Evolutionary conservation across 768 basidiomycete genomes (phyloP).

Genomic region (Paxillus ammoniavirescens): DNA sequence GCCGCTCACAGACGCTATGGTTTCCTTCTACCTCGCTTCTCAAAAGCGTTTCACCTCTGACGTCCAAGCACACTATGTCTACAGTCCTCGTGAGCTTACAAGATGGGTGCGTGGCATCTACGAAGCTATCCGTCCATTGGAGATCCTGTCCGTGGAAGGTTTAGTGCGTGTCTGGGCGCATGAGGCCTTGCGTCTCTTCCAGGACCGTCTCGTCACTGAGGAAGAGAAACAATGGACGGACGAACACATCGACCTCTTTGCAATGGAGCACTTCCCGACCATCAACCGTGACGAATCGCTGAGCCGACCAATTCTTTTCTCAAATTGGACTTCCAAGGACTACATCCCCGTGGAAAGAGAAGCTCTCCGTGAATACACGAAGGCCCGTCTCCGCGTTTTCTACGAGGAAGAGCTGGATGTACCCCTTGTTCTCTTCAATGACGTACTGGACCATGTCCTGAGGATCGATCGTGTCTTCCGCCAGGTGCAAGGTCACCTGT

Average conservation of each 20-base stretch:
- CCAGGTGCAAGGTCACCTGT: constrained; percentile 93
- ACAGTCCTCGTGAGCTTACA: constrained; percentile 97
- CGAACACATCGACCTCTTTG: constrained; percentile 80
- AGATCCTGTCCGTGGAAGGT: constrained; percentile 91
- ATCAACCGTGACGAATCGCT: constrained; percentile 87
- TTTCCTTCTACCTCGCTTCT: constrained; percentile 90
- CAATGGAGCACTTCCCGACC: constrained; percentile 90
- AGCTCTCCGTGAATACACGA: constrained; percentile 90
- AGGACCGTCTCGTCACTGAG: constrained; percentile 92
- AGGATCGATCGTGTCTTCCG: constrained; percentile 99
- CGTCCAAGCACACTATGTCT: constrained; percentile 97
- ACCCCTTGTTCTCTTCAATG: constrained; percentile 96
- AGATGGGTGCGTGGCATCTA: constrained; percentile 97
- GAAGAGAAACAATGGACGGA: constrained; percentile 96
- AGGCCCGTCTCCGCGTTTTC: constrained; percentile 95
- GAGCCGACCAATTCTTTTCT: constrained; percentile 88
- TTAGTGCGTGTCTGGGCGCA: constrained; percentile 98
- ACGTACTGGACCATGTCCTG: constrained; percentile 96
- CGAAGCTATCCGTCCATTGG: constrained; percentile 92
- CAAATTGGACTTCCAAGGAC: constrained; percentile 98
- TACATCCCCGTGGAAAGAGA: constrained; percentile 96
- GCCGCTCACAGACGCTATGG: constrained; percentile 97
- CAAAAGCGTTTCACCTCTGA: constrained; percentile 95
- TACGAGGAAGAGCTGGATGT: constrained; percentile 99
- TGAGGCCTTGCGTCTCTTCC: constrained; percentile 95